Conservation (phyloP, 2,329 filamentous ascomycete species). For the Fusarium oxysporum region DNA sequence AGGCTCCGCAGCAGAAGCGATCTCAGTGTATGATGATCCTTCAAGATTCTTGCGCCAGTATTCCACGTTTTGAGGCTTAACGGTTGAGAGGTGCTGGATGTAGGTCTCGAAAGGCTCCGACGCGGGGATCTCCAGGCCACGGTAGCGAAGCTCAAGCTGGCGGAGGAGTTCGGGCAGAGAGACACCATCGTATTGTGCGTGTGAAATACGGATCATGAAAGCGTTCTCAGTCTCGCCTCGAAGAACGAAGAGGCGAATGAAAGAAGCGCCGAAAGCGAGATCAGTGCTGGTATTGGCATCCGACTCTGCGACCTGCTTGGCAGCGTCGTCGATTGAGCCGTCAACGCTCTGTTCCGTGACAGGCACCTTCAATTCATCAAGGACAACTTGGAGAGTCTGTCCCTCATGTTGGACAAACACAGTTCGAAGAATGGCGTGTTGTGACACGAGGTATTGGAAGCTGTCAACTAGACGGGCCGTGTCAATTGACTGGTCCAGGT, state of each 20-base stretch:
- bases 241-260: conserved; percentile 37
- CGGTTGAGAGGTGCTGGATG: conserved; percentile 15
- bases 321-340: conserved; percentile 25
- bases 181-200: conserved; percentile 63
- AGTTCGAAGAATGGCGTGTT: conserved; percentile 43
- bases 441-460: conserved; percentile 40
- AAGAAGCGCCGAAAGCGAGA: conserved; percentile 29
- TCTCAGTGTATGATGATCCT: conserved; percentile 38
- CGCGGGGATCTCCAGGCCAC: conserved; percentile 36
- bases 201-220: conserved; percentile 53
- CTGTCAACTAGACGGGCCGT: conserved; percentile 24
- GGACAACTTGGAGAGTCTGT: conserved; percentile 37
- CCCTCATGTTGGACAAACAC: conserved; percentile 38
- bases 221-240: conserved; percentile 35
- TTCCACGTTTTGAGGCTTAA: conserved; percentile 18
- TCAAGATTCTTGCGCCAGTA: conserved; percentile 38
- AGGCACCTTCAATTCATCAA: conserved; percentile 29
- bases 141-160: conserved; percentile 55
- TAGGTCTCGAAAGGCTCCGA: conserved; percentile 39
- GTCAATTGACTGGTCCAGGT: conserved; percentile 42
- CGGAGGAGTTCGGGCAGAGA: conserved; percentile 57
- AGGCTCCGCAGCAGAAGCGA: conserved; percentile 26
- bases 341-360: conserved; percentile 23
- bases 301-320: conserved; percentile 31
- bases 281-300: conserved; percentile 24